Base-by-base conservation (phyloP, 306 rosid species). In the Cyamopsis tetragonoloba region DNA sequence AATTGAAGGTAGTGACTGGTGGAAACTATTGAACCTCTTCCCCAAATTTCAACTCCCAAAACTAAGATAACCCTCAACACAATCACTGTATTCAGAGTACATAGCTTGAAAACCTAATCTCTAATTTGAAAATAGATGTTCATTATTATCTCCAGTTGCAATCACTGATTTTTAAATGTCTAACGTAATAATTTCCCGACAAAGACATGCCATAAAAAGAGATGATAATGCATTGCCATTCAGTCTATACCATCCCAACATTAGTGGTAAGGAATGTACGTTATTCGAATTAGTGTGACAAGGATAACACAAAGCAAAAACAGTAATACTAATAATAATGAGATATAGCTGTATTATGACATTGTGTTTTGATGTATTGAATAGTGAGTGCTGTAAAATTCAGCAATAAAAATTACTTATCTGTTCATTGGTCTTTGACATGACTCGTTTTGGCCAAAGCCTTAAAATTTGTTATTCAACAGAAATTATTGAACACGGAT, bases 211-310 rank as follows among this genome's bases (percentile, higher is more conserved):
- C 42, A 20, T 18, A 69, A 48, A 56, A 27, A 71, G 49, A 28
- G 61, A 39, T 61, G 70, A 70, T 62, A 5, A 41, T 63, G 60
- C 72, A 51, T 67, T 18, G 57, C 39, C 66, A 27, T 55, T 64
- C 39, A 57, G 31, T 13, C 65, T 24, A 15, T 23, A 19, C 32
- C 53, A 66, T 57, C 47, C 47, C 62, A 59, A 22, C 41, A 68
- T 42, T 15, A 69, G 43, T 37, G 49, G 43, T 59, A 51, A 51
- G 19, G 24, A 64, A 23, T 6, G 28, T 11, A 28, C 47, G 23
- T 57, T 48, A 42, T 42, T 66, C 15, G 34, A 50, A 20, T 42
- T 41, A 15, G 51, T 39, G 44, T 61, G 74, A 14, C 37, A 35
- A 51, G 42, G 77, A 54, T 43, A 34, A 18, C 72, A 28, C 61